These are phyloP conservation scores for Dillenia turbinata DNA, from an alignment of 164 flowering plant genomes.

Conservation along the genomic window DNA sequence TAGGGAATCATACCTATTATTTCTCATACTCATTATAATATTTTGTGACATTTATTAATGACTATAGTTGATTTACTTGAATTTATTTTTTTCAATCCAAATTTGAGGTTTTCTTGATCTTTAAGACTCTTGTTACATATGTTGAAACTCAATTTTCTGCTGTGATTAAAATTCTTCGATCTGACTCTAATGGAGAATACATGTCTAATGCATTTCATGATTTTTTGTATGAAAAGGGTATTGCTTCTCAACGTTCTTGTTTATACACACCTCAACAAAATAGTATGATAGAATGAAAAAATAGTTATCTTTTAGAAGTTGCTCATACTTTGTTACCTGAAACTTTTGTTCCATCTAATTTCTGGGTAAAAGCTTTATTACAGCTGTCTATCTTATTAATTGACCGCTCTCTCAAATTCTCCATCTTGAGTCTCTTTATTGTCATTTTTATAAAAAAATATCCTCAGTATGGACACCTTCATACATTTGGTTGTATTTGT, in stretches of 20 bases:
- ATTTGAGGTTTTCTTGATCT: background rate
- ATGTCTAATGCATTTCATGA: background rate
- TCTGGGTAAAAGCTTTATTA: constrained; percentile 9
- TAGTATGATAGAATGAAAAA: constrained; percentile 10
- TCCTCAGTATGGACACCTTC: constrained; percentile 6
- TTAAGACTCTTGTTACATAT: background rate
- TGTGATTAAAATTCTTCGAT: constrained; percentile 1
- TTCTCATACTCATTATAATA: background rate
- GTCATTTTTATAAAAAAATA: background rate
- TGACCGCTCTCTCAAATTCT: background rate
- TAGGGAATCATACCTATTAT: background rate
- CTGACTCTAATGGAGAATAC: constrained; percentile 9
- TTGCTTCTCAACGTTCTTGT: constrained; percentile 2
- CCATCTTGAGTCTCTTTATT: constrained; percentile 3
- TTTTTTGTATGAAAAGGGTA: constrained; percentile 4
- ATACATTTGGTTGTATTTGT: constrained; percentile 13
- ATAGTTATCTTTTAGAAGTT: constrained; percentile 7
- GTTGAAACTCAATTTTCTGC: constrained; percentile 8
- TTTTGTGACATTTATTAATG: constrained; percentile 7
- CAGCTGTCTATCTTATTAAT: constrained; percentile 2
- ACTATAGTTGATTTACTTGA: constrained; percentile 4
- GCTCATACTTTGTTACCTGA: background rate
- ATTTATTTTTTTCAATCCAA: background rate
- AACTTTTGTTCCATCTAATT: constrained; percentile 1
- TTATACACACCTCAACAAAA: constrained; percentile 10